phyloP scores from a whole-genome alignment of 768 basidiomycete genomes.

The Boletus sp. region DNA sequence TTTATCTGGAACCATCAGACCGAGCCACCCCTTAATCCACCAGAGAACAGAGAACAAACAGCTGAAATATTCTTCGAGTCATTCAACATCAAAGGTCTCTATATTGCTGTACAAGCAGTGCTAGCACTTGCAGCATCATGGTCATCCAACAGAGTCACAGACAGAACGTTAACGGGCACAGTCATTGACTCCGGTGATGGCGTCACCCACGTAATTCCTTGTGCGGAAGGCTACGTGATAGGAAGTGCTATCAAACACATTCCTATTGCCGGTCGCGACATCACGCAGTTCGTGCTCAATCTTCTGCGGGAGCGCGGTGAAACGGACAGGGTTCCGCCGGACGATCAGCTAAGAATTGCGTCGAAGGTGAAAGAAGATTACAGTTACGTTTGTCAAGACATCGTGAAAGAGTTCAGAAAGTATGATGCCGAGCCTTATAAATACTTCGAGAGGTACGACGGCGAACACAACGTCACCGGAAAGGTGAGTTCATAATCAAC shows the following conservation, averaged over 20 bases:
- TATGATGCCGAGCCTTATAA: slow-evolving; percentile 96
- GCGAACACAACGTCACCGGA: slow-evolving; percentile 90
- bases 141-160: slow-evolving; percentile 86
- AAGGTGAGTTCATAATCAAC: slow-evolving; percentile 51
- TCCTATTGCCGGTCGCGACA: slow-evolving; percentile 97
- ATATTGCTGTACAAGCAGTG: slow-evolving; percentile 98
- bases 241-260: slow-evolving; percentile 99
- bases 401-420: slow-evolving; percentile 98
- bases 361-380: slow-evolving; percentile 97
- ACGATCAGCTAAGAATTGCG: slow-evolving; percentile 90
- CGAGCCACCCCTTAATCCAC: slow-evolving; percentile 97
- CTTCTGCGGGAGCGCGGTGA: slow-evolving; percentile 95
- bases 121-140: slow-evolving; percentile 97
- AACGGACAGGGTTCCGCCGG: slow-evolving; percentile 85
- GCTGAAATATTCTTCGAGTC: slow-evolving; percentile 99
- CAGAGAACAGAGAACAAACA: slow-evolving; percentile 98
- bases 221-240: slow-evolving; percentile 97
- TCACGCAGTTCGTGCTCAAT: slow-evolving; percentile 94
- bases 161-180: slow-evolving; percentile 92
- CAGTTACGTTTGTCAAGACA: slow-evolving; percentile 98
- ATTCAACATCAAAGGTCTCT: slow-evolving; percentile 98
- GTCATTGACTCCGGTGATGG: slow-evolving; percentile 99
- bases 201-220: slow-evolving; percentile 97
- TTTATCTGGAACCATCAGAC: slow-evolving; percentile 54
- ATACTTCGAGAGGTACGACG: slow-evolving; percentile 91